These are phyloP conservation scores for Leccinellum rugosiceps DNA, from an alignment of 768 basidiomycete species.

Conservation along the genomic window DNA sequence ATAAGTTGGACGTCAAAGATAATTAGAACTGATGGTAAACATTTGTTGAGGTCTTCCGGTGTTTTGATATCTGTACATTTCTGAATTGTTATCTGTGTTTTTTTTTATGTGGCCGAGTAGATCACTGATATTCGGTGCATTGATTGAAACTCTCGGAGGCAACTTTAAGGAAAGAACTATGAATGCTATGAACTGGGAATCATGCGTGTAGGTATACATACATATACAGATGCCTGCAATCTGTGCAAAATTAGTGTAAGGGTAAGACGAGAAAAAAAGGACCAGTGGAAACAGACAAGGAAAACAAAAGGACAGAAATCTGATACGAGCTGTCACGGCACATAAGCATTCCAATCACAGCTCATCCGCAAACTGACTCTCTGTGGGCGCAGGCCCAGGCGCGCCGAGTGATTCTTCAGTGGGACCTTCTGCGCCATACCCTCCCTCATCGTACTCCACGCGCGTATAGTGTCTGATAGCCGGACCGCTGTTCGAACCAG, in stretches of 20 bases:
- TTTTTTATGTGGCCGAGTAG: no score
- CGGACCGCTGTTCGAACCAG: slow-evolving; percentile 7
- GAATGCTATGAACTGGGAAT: not conserved
- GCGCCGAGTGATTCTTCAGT: slow-evolving; percentile 12
- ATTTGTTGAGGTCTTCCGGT: not conserved
- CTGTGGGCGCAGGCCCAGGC: slow-evolving; percentile 32
- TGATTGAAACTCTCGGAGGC: no score
- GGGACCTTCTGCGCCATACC: not conserved
- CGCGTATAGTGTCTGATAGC: slow-evolving; percentile 8
- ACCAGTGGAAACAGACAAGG: not conserved
- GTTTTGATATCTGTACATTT: not conserved
- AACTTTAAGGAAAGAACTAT: not conserved
- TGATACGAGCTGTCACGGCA: not conserved
- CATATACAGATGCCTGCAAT: not conserved
- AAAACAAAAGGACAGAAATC: not conserved
- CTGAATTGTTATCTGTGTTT: not conserved
- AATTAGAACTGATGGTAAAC: not conserved
- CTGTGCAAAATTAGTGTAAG: not conserved
- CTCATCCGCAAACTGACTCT: slow-evolving; percentile 31
- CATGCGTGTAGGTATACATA: not conserved
- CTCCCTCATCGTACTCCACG: slow-evolving; percentile 5
- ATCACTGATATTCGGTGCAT: not conserved
- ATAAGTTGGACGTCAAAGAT: not conserved
- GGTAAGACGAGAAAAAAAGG: not conserved
- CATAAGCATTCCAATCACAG: not conserved